Evolutionary conservation across 148 eudicot genomes (phyloP).

Genomic region (Agrostemma githago): DNA sequence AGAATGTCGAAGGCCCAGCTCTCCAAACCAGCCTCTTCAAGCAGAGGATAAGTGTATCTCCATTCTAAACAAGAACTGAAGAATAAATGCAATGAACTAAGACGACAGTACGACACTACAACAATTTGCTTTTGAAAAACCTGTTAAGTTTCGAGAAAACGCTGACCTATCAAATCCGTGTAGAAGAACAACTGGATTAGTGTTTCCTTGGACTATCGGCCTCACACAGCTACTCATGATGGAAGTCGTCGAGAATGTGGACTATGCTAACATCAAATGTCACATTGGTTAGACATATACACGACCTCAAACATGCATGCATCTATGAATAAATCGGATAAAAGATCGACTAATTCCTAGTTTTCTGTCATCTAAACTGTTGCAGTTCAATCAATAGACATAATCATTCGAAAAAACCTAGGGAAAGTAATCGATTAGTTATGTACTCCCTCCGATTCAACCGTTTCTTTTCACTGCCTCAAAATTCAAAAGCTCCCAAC

Average conservation of each 20-base stretch:
- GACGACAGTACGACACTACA: constrained; percentile 11
- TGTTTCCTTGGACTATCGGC: constrained; percentile 40
- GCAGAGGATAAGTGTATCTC: constrained; percentile 86
- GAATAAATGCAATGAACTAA: constrained; percentile 45
- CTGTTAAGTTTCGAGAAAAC: background rate
- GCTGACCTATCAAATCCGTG: constrained; percentile 92
- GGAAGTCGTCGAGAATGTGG: constrained; percentile 34
- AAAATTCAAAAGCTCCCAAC: background rate
- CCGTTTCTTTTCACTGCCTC: too few species aligned
- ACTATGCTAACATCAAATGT: constrained; percentile 30
- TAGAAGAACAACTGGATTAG: constrained; percentile 75
- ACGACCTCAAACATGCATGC: background rate
- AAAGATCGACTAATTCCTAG: background rate
- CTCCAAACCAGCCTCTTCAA: constrained; percentile 82
- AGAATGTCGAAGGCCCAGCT: constrained; percentile 93
- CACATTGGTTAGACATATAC: background rate
- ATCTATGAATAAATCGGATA: background rate
- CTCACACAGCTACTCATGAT: constrained; percentile 91
- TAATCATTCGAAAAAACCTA: too few species aligned
- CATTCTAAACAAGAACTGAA: constrained; percentile 96
- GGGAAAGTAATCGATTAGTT: too few species aligned
- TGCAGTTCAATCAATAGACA: background rate
- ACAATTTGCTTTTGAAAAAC: background rate
- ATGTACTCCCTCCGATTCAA: too few species aligned
- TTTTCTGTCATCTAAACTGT: background rate